These are phyloP conservation scores for Pestalotiopsis sp. DNA, from an alignment of 2,329 filamentous ascomycete species.

Conservation along the genomic window DNA sequence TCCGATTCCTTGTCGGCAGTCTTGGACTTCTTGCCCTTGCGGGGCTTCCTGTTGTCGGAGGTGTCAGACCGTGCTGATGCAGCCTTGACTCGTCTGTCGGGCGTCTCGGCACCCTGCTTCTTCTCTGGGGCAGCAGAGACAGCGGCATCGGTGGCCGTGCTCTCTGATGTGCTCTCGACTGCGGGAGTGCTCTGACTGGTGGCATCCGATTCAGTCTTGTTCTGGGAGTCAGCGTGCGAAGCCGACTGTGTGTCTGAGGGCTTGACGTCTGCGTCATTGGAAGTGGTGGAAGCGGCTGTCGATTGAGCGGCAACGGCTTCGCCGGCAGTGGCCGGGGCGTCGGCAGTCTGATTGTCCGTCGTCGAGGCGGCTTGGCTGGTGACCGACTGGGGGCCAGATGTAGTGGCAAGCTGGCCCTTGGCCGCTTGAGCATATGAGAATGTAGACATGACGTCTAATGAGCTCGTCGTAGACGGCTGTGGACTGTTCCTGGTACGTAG, in stretches of 20 bases:
- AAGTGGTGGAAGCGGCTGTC: constrained; percentile 38
- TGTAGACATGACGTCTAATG: constrained; percentile 48
- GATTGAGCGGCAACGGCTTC: constrained; percentile 37
- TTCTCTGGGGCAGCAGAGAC: constrained; percentile 21
- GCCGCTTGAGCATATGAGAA: constrained; percentile 98
- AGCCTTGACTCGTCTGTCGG: constrained; percentile 56
- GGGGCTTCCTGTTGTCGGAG: constrained; percentile 63
- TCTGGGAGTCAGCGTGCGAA: constrained; percentile 19
- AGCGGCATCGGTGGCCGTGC: constrained; percentile 18
- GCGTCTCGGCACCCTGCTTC: constrained; percentile 22
- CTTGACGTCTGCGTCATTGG: constrained; percentile 37
- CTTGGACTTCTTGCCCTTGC: constrained; percentile 66
- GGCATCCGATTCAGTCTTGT: not conserved
- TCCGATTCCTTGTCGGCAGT: constrained; percentile 57
- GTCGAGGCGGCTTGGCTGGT: constrained; percentile 34
- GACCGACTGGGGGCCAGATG: constrained; percentile 32
- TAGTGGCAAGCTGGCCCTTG: constrained; percentile 67
- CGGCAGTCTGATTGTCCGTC: constrained; percentile 35
- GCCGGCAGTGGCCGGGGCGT: constrained; percentile 33
- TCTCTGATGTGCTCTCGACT: not conserved
- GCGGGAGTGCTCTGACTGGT: not conserved
- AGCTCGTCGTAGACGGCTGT: not conserved
- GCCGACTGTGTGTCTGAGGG: constrained; percentile 27
- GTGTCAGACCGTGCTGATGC: constrained; percentile 68
- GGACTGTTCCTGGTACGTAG: constrained; percentile 12